These are phyloP conservation scores for Cryomyces antarcticus DNA, from an alignment of 495 filamentous ascomycete genomes.

Conservation along the genomic window DNA sequence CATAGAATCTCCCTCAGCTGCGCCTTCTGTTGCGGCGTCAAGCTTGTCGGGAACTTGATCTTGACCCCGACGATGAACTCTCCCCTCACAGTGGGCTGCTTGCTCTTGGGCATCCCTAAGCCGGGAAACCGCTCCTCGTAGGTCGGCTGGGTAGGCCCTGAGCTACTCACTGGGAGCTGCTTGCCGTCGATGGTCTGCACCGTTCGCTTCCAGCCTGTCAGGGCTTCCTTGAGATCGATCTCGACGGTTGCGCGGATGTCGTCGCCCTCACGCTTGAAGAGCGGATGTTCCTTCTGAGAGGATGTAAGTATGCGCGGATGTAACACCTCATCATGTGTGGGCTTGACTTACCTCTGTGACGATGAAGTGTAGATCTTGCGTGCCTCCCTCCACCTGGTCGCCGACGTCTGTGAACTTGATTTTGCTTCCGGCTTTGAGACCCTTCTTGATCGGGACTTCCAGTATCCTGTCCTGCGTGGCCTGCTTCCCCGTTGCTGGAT, in stretches of 20 bases:
- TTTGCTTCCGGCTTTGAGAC: conserved; percentile 87
- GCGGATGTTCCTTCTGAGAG: conserved; percentile 56
- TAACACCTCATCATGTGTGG: no score
- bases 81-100: conserved; percentile 64
- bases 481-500: conserved; percentile 55
- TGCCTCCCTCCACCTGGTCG: conserved; percentile 92
- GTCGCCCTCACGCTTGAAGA: conserved; percentile 70
- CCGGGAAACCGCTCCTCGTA: conserved; percentile 61
- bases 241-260: conserved; percentile 60
- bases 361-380: conserved; percentile 88
- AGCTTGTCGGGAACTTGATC: conserved; percentile 65
- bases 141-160: conserved; percentile 69
- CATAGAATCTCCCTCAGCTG: conserved; percentile 54
- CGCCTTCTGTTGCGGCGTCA: conserved; percentile 58
- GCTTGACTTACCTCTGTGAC: conserved; percentile 60
- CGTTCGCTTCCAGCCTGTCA: conserved; percentile 82
- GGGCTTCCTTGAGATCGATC: conserved; percentile 81
- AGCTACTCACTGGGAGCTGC: conserved; percentile 49
- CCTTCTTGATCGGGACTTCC: conserved; percentile 85
- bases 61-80: conserved; percentile 80
- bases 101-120: conserved; percentile 80
- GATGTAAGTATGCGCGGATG: neutral
- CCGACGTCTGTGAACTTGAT: conserved; percentile 93
- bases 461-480: conserved; percentile 73
- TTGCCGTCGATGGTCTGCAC: conserved; percentile 88